Percentiles rank a stretch among this genome's conserved stretches.
phyloP scores from a whole-genome alignment of 2,329 filamentous ascomycete species.

The Aspergillus sp. region DNA sequence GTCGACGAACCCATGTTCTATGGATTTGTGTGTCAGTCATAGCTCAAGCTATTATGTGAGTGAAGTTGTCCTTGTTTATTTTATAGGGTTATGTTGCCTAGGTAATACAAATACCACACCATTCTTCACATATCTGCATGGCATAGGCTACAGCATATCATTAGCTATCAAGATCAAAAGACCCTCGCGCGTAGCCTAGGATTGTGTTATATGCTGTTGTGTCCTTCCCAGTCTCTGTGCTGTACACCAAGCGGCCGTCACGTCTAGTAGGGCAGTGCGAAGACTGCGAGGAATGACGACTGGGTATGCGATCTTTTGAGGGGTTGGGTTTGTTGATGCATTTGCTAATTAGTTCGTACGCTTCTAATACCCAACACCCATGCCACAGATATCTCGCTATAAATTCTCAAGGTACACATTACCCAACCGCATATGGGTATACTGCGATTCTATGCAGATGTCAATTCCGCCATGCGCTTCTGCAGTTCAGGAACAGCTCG shows the following conservation, averaged over 20 bases:
- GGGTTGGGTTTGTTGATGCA: neutral
- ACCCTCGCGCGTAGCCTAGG: neutral
- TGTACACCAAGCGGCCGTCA: neutral
- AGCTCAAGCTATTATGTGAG: neutral
- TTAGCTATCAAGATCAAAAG: no score
- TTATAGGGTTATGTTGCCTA: neutral
- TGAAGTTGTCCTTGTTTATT: no score
- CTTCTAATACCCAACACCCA: neutral
- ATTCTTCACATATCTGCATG: no score
- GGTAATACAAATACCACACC: neutral
- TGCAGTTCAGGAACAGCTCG: constrained; percentile 87
- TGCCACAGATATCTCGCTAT: neutral
- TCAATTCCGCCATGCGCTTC: constrained; percentile 80
- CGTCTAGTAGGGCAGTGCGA: neutral
- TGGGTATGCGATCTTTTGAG: neutral
- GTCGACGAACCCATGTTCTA: neutral
- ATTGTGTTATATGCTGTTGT: no score
- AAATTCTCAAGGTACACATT: neutral
- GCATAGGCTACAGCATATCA: no score
- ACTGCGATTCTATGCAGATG: constrained; percentile 40
- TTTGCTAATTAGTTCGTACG: neutral
- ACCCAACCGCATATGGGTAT: neutral
- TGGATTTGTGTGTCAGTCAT: neutral
- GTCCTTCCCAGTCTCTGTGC: neutral
- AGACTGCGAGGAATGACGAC: neutral